Evolutionary conservation across 805 yeast species (phyloP), one percentile per base, ranked within the genome.

Genomic region (Ogataea chonburiensis): DNA sequence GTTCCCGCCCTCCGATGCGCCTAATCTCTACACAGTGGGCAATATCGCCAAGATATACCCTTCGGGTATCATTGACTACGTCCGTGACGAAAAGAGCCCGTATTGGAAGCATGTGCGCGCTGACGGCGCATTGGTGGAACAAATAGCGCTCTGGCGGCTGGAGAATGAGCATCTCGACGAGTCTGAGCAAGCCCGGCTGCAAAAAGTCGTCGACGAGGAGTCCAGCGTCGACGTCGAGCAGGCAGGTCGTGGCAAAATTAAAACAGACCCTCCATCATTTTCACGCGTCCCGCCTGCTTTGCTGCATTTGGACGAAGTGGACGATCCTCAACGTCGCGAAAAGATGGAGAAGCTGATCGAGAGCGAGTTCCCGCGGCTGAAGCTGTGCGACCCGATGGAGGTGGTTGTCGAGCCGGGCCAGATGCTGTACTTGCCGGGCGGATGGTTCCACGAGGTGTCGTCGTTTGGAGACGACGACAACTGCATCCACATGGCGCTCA

Each of bases 371-470:
- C 83, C 84, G 0, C 64, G 67, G 1, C 64, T 79, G 33, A 51
- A 67, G 25, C 42, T 58, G 1, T 63, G 76, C 2, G 56, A 63
- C 13, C 64, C 67, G 29, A 51, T 70, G 11, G 63, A 68, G 12
- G 77, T 77, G 2, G 63, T 70, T 52, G 46, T 83, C 17, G 52
- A 68, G 18, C 78, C 81, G 0, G 87, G 87, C 0, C 77, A 81
- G 31, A 75, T 80, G 79, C 55, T 83, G 15, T 83, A 74, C 52
- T 54, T 83, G 17, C 91, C 91, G 0, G 73, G 84, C 1, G 88
- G 91, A 3, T 83, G 89, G 89, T 83, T 83, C 50, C 91, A 83
- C 54, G 91, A 83, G 55, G 91, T 83, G 2, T 73, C 85, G 1
- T 79, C 86, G 7, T 79, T 66, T 54, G 80, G 81, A 3, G 55